Percentiles rank a stretch among this genome's conserved stretches.
phyloP scores from a whole-genome alignment of 179 eudicot species.

The Camellia oleifera region DNA sequence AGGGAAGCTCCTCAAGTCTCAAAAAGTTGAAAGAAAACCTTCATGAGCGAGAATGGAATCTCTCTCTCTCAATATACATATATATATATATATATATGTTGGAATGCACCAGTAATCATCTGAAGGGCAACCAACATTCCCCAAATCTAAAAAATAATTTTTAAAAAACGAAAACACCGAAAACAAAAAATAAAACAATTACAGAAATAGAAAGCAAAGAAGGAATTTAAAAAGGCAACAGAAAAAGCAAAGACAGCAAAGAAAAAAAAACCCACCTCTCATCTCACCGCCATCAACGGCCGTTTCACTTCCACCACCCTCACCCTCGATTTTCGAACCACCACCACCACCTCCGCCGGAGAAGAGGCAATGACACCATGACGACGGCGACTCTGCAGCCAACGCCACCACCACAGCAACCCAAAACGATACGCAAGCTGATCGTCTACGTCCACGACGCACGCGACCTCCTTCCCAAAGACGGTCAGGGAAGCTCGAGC shows the following conservation, averaged over 20 bases:
- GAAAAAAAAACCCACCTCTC: not conserved
- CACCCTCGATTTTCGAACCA: not conserved
- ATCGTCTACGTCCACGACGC: constrained; percentile 71
- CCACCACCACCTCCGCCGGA: constrained; percentile 20
- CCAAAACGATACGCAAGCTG: constrained; percentile 44
- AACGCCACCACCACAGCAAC: constrained; percentile 30
- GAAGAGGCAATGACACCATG: constrained; percentile 23
- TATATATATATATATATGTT: not conserved
- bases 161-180: not conserved
- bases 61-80: constrained; percentile 15
- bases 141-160: constrained; percentile 17
- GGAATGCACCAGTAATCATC: constrained; percentile 16
- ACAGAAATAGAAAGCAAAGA: constrained; percentile 20
- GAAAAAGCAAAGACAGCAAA: constrained; percentile 14
- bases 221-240: constrained; percentile 22
- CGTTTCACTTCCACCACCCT: not conserved
- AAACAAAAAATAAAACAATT: not conserved
- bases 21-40: constrained; percentile 44
- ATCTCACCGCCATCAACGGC: constrained; percentile 39
- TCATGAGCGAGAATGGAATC: constrained; percentile 72
- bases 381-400: constrained; percentile 24
- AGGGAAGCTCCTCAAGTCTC: not conserved
- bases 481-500: constrained; percentile 92
- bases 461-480: constrained; percentile 86
- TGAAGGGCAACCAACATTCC: constrained; percentile 22